Conservation (phyloP, 495 filamentous ascomycete species). For the Hyaloscypha bicolor region DNA sequence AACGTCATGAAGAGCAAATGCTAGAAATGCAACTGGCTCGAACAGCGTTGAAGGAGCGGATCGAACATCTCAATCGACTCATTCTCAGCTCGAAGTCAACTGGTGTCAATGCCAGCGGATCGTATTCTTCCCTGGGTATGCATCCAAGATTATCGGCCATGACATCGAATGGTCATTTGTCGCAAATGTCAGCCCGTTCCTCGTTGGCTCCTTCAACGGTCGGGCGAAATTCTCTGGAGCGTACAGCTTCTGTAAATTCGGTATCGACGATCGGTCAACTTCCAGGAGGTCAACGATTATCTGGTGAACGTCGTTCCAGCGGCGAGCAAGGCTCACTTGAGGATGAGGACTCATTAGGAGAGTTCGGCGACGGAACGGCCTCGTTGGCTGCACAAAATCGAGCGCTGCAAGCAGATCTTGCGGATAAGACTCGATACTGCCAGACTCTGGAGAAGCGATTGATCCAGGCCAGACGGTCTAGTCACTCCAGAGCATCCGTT, state of each 20-base stretch:
- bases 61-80: conserved; percentile 94
- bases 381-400: conserved; percentile 78
- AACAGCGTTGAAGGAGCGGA: conserved; percentile 94
- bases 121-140: conserved; percentile 71
- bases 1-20: conserved; percentile 94
- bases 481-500: conserved; percentile 81
- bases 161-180: conserved; percentile 45
- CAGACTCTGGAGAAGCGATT: conserved; percentile 88
- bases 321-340: conserved; percentile 47
- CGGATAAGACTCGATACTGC: conserved; percentile 96
- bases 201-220: conserved; percentile 72
- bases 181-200: conserved; percentile 63
- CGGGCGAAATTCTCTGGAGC: conserved; percentile 57
- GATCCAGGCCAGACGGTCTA: conserved; percentile 87
- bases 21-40: conserved; percentile 96
- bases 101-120: conserved; percentile 80
- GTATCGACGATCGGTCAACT: conserved; percentile 55
- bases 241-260: conserved; percentile 69
- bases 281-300: conserved; percentile 41
- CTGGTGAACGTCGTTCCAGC: conserved; percentile 42
- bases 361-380: conserved; percentile 87
- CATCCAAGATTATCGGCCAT: conserved; percentile 64
- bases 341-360: conserved; percentile 75
- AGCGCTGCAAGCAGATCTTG: conserved; percentile 88
- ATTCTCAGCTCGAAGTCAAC: conserved; percentile 95